Percentiles rank a stretch among this genome's conserved stretches.
These are phyloP conservation scores for Solanum ossicruentum DNA, from an alignment of 257 asterid genomes.

Conservation along the genomic window DNA sequence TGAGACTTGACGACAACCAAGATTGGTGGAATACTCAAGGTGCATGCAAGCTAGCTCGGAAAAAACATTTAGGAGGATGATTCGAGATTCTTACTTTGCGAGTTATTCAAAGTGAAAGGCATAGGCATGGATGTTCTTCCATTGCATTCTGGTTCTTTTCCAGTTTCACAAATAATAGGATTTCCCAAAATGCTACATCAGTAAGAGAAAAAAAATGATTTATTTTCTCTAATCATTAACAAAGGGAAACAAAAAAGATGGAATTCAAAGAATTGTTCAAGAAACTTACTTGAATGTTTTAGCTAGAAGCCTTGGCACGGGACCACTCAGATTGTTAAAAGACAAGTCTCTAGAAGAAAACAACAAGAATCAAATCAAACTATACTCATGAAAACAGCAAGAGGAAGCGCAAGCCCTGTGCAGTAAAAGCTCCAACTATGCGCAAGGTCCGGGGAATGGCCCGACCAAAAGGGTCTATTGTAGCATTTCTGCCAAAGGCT, in stretches of 20 bases:
- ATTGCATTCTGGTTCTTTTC: conserved; percentile 73
- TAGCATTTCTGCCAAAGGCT: too few species aligned
- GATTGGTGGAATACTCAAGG: background rate
- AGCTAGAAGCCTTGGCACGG: conserved; percentile 70
- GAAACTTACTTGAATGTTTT: conserved; percentile 69
- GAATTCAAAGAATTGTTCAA: background rate
- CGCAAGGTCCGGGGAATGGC: too few species aligned
- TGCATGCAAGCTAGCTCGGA: background rate
- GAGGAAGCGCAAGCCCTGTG: background rate
- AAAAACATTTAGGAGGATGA: background rate
- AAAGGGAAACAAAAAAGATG: background rate
- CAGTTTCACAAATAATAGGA: conserved; percentile 79
- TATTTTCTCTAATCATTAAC: background rate
- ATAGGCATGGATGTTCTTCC: conserved; percentile 54
- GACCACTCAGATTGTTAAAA: conserved; percentile 83
- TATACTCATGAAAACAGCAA: background rate
- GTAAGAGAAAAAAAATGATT: background rate
- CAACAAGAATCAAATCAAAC: background rate
- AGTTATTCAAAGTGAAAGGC: conserved; percentile 31
- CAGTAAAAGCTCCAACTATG: too few species aligned
- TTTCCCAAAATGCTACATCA: conserved; percentile 70
- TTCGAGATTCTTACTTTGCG: conserved; percentile 46
- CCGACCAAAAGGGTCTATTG: too few species aligned
- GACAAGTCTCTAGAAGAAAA: conserved; percentile 67
- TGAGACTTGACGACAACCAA: background rate